Conservation (phyloP, 306 rosid species). For the Bauhinia variegata region DNA sequence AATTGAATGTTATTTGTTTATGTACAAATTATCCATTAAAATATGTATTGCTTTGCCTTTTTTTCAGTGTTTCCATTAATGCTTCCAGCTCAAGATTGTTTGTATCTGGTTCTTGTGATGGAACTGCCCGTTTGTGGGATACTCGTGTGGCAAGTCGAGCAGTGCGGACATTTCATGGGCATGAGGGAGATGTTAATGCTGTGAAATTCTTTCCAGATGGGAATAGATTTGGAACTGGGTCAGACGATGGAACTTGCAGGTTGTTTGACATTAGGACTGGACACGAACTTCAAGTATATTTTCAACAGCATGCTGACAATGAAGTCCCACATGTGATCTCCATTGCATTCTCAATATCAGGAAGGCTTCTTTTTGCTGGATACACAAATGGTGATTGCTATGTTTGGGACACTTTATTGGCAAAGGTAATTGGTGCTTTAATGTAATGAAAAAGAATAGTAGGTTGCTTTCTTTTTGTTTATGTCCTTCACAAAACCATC, state of each 20-base stretch:
- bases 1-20: constrained; percentile 12
- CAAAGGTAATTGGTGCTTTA: constrained; percentile 61
- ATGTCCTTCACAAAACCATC: neutral
- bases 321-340: constrained; percentile 68
- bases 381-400: constrained; percentile 80
- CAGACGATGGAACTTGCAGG: constrained; percentile 96
- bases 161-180: constrained; percentile 84
- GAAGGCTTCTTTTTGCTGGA: constrained; percentile 94
- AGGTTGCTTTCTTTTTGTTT: constrained; percentile 14
- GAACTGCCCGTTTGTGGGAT: constrained; percentile 95
- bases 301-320: constrained; percentile 65
- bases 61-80: constrained; percentile 79
- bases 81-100: constrained; percentile 81
- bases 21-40: constrained; percentile 15
- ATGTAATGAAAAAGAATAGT: constrained; percentile 18
- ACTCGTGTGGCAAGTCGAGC: constrained; percentile 99
- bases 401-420: constrained; percentile 95
- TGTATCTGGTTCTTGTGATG: constrained; percentile 96
- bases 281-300: constrained; percentile 87
- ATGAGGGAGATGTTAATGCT: constrained; percentile 78
- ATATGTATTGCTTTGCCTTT: constrained; percentile 13
- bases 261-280: constrained; percentile 93
- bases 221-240: constrained; percentile 94
- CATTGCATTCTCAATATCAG: constrained; percentile 91
- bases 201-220: constrained; percentile 98